Conservation (phyloP, 805 yeast genomes). For the Cyberlindnera bimundalis region DNA sequence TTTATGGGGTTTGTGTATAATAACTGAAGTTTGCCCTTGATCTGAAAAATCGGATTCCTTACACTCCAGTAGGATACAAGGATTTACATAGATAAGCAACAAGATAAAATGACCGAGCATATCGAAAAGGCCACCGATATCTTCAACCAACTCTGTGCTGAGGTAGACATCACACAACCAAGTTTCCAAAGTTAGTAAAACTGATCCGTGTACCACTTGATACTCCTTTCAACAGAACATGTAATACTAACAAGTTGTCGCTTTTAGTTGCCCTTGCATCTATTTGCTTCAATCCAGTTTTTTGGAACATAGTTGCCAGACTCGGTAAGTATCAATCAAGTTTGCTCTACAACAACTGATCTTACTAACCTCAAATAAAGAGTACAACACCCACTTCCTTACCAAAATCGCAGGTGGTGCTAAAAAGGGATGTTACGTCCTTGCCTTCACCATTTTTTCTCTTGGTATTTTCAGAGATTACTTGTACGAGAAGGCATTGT, state of each 20-base stretch:
- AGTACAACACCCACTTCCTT: conserved; percentile 71
- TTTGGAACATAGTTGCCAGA: conserved; percentile 94
- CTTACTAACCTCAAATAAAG: too few species aligned
- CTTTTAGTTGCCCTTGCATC: conserved; percentile 53
- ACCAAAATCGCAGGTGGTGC: conserved; percentile 72
- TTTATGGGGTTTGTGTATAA: background rate
- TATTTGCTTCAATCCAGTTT: conserved; percentile 87
- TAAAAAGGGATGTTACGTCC: conserved; percentile 74
- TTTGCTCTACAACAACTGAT: too few species aligned
- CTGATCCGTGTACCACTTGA: too few species aligned
- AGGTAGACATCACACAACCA: conserved; percentile 23
- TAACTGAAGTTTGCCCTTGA: background rate
- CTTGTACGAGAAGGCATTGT: conserved; percentile 66
- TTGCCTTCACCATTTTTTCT: conserved; percentile 81
- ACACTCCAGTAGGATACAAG: too few species aligned
- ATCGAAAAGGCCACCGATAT: conserved; percentile 15
- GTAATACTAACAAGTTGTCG: too few species aligned
- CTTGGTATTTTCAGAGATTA: conserved; percentile 82
- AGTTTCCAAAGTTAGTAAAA: conserved; percentile 23
- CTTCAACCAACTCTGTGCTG: conserved; percentile 23
- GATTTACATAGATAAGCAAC: background rate
- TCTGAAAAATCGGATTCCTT: too few species aligned
- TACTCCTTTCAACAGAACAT: too few species aligned
- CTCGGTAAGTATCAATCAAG: conserved; percentile 32
- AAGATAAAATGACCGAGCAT: conserved; percentile 13